Evolutionary conservation across 768 basidiomycete species (phyloP).

Genomic region (Trametes punicea): DNA sequence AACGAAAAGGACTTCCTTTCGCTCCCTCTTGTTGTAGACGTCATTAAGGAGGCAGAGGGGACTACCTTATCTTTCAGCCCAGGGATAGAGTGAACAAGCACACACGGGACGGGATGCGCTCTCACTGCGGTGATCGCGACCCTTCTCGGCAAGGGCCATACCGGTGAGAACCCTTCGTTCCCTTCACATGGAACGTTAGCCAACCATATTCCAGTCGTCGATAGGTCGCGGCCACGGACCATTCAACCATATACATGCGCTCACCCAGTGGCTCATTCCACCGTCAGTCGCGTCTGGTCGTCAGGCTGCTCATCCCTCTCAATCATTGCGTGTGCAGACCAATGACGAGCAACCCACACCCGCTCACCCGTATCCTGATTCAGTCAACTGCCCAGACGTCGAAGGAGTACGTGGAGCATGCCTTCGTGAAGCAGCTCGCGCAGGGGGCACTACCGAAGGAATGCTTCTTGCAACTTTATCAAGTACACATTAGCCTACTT

Average conservation of each 20-base stretch:
- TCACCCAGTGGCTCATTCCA: slow-evolving; percentile 46
- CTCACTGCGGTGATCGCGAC: slow-evolving; percentile 80
- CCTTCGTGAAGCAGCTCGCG: slow-evolving; percentile 77
- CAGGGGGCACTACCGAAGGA: slow-evolving; percentile 61
- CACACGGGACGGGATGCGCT: slow-evolving; percentile 93
- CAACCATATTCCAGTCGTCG: slow-evolving; percentile 48
- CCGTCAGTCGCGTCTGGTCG: slow-evolving; percentile 44
- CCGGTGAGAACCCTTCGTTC: slow-evolving; percentile 32
- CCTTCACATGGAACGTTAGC: slow-evolving; percentile 46
- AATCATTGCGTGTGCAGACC: slow-evolving; percentile 39
- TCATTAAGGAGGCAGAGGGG: slow-evolving; percentile 43
- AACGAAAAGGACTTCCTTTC: slow-evolving; percentile 21
- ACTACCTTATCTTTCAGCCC: slow-evolving; percentile 58
- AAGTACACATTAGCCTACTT: slow-evolving; percentile 44
- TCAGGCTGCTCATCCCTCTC: neutral
- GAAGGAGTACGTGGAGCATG: slow-evolving; percentile 78
- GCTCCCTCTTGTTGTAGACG: slow-evolving; percentile 55
- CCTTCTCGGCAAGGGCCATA: slow-evolving; percentile 49
- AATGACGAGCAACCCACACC: slow-evolving; percentile 58
- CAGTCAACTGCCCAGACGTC: slow-evolving; percentile 51
- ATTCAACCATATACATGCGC: slow-evolving; percentile 78
- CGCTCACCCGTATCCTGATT: slow-evolving; percentile 66
- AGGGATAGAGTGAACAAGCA: slow-evolving; percentile 62
- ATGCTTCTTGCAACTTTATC: slow-evolving; percentile 80
- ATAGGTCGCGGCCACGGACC: slow-evolving; percentile 84